Evolutionary conservation across 2,329 filamentous ascomycete genomes (phyloP).

Genomic region (Aspergillus fijiensis): DNA sequence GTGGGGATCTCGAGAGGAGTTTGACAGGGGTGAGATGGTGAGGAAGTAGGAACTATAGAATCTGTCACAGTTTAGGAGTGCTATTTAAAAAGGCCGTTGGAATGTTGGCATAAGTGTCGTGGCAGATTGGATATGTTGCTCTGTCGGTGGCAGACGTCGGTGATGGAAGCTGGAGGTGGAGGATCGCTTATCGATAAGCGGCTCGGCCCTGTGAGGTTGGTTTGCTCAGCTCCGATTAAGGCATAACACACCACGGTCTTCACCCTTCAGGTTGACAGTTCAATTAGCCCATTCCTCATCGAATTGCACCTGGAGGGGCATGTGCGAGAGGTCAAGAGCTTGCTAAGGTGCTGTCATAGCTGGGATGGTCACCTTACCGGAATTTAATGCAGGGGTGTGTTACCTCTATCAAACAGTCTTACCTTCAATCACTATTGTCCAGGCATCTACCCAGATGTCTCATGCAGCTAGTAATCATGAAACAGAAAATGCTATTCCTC

Average conservation of each 20-base stretch:
- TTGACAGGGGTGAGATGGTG: not conserved
- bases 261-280: too few species aligned
- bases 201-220: not conserved
- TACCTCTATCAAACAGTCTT: not conserved
- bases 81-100: not conserved
- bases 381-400: not conserved
- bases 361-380: not conserved
- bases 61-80: not conserved
- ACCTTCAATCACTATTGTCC: not conserved
- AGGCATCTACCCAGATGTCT: not conserved
- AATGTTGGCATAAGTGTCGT: not conserved
- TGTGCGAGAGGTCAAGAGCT: too few species aligned
- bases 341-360: too few species aligned
- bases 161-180: conserved; percentile 9
- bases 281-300: too few species aligned
- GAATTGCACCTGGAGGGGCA: too few species aligned
- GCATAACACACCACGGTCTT: too few species aligned
- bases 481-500: not conserved
- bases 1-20: not conserved
- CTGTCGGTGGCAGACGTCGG: conserved; percentile 1
- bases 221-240: not conserved
- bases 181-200: conserved; percentile 28
- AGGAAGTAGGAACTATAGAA: not conserved
- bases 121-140: not conserved
- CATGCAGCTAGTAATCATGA: not conserved